Evolutionary conservation across 352 stramenopile species (phyloP), one percentile per base, ranked within the genome.

Genomic region (Phytopythium kandeliae): DNA sequence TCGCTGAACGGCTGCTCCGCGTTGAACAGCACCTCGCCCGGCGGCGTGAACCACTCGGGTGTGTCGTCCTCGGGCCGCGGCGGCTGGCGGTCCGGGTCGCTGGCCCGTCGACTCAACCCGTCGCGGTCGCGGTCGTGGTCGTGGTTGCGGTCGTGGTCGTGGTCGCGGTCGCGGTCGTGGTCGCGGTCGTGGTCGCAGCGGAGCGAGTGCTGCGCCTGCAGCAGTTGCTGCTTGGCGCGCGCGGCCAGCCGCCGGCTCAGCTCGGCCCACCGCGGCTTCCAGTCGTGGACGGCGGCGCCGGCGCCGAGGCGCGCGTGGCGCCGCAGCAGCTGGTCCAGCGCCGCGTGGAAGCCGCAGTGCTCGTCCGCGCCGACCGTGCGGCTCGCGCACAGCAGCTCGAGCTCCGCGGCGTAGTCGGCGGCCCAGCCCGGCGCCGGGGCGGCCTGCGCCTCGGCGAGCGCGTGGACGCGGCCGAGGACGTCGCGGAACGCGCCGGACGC

Each of bases 11-110:
- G 49, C 8, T 42, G 33, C 22, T 50, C 45, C 21, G 17, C 28
- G 25, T 58, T 36, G 25, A 69, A 69, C 15, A 59, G 36, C 28
- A 69, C 61, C 24, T 69, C 62, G 17, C 63, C 48, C 0, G 57
- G 49, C 3, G 62, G 57, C 0, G 63, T 58, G 26, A 65, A 69
- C 62, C 62, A 69, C 1, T 47, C 46, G 0, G 54, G 59, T 17
- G 55, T 25, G 12, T 4, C 28, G 3, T 15, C 40, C 38, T 19
- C 3, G 0, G 22, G 4, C 38, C 12, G 11, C 2, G 38, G 19
- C 21, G 24, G 1, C 1, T 4, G 21, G 38, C 17, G 12, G 11
- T n/a, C 10, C 31, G 34, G 15, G 8, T 22, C 19, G 2, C 13
- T 22, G 6, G 13, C 12, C 13, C 43, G n/a, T 2, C 16, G 16